Evolutionary conservation across 345 rosid genomes (phyloP).

Genomic region (Eucalyptus sp.): DNA sequence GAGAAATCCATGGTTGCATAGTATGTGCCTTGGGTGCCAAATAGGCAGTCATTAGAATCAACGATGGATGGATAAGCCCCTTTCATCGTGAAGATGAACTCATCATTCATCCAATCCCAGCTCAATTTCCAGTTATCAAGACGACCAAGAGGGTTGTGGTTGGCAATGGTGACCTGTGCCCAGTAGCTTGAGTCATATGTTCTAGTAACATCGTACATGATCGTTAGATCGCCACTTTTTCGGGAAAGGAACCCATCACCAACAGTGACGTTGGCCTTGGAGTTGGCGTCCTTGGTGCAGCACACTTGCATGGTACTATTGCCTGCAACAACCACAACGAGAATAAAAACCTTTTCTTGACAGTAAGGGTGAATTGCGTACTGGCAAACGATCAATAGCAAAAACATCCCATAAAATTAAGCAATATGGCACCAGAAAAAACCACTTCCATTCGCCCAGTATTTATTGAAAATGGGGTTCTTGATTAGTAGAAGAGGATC

Average conservation of each 20-base stretch:
- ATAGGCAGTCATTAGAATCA: constrained; percentile 76
- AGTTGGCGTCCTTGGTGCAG: constrained; percentile 44
- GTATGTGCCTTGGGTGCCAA: constrained; percentile 51
- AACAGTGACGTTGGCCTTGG: constrained; percentile 43
- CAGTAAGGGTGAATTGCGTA: background rate
- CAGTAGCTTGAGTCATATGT: constrained; percentile 73
- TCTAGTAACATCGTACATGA: constrained; percentile 81
- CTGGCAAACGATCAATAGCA: background rate
- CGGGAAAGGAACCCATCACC: constrained; percentile 60
- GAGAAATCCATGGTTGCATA: constrained; percentile 52
- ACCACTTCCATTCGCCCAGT: background rate
- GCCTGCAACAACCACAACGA: constrained; percentile 24
- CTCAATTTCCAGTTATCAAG: constrained; percentile 94
- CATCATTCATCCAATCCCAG: constrained; percentile 88
- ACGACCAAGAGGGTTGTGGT: constrained; percentile 85
- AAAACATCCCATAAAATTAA: background rate
- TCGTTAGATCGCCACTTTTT: constrained; percentile 78
- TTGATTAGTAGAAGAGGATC: background rate
- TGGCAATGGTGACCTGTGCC: constrained; percentile 71
- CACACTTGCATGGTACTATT: constrained; percentile 53
- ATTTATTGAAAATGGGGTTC: background rate
- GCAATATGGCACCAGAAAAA: background rate
- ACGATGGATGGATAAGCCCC: constrained; percentile 83
- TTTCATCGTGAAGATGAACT: constrained; percentile 69
- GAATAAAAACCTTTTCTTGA: background rate